Evolutionary conservation across 2,329 filamentous ascomycete genomes (phyloP), one percentile per base, ranked within the genome.

Genomic region (Fusarium decemcellulare): DNA sequence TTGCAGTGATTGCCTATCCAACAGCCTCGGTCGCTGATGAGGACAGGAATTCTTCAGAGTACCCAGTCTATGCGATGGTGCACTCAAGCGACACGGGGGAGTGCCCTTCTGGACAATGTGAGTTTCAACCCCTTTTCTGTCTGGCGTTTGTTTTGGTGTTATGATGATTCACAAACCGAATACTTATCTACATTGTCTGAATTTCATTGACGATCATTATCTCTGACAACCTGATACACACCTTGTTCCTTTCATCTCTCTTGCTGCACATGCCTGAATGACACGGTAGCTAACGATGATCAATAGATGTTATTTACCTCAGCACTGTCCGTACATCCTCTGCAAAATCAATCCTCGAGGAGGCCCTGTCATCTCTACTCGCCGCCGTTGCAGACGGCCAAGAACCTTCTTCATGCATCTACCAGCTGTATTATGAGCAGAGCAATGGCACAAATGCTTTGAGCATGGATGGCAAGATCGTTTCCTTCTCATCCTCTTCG

Each of bases 111-210:
- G 90, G 92, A 82, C 94, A 98, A 90, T 91, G 95, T 99, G 88
- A 94, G 95, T 93, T 61, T 27, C 30, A 37, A 43, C 62, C 65
- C 68, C 40, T 42, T 68, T 57, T 67, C 61, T 53, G 64, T 64
- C 42, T 40, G 32, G 63, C 65, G 60, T 40, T 53, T 58, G 47
- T 75, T 78, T 86, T 56, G 61, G 81, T 86, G 82, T 87, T 86
- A 92, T 94, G 95, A 98, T 98, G 95, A 97, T 86, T 82, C 88
- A 63, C 83, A 81, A 82, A 85, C 86, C 82, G 87, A 97, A 96
- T 93, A 95, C 95, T 98, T 98, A 98, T 98, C 95, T 98, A 98
- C 95, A 98, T 98, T 98, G 94, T 93, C 95, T 95, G 95, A 97
- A 92, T 83, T 84, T 81, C 87, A 87, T 83, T 97, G 95, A 97